Conservation (phyloP, 169 alveolate genomes). For the Eimeria falciformis region DNA sequence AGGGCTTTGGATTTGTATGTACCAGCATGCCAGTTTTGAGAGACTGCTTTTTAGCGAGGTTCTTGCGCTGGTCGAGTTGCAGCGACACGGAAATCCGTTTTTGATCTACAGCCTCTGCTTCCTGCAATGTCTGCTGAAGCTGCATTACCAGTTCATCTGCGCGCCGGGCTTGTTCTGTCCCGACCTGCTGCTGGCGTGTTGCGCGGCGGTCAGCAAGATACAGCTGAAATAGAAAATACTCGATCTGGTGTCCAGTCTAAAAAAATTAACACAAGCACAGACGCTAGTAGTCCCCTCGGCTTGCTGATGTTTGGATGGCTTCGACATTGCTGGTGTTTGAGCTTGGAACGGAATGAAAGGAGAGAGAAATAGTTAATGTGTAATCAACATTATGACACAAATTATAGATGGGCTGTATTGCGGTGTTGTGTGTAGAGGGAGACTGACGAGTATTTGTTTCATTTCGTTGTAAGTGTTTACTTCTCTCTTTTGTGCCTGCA, state of each 20-base stretch:
- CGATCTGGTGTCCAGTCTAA: neutral
- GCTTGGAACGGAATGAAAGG: neutral
- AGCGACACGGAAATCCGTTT: neutral
- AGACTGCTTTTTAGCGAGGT: neutral
- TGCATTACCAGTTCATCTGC: conserved; percentile 12
- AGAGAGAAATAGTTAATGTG: no score
- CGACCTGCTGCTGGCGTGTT: conserved; percentile 5
- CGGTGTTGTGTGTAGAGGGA: neutral
- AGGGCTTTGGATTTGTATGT: neutral
- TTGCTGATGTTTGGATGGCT: no score
- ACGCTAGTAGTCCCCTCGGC: no score
- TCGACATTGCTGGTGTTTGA: neutral
- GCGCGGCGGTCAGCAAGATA: neutral
- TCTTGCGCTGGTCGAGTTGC: neutral
- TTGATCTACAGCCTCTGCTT: conserved; percentile 25
- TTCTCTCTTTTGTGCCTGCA: conserved; percentile 18
- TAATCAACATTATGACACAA: no score
- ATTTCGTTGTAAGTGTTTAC: neutral
- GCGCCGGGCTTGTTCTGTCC: neutral
- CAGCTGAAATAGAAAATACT: neutral
- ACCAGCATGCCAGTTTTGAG: conserved; percentile 8
- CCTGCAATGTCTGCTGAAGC: conserved; percentile 24
- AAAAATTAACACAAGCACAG: no score
- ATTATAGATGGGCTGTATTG: no score
- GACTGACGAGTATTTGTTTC: neutral